Evolutionary conservation across 2,329 filamentous ascomycete genomes (phyloP), one percentile per base, ranked within the genome.

Genomic region (Penicillium palitans): DNA sequence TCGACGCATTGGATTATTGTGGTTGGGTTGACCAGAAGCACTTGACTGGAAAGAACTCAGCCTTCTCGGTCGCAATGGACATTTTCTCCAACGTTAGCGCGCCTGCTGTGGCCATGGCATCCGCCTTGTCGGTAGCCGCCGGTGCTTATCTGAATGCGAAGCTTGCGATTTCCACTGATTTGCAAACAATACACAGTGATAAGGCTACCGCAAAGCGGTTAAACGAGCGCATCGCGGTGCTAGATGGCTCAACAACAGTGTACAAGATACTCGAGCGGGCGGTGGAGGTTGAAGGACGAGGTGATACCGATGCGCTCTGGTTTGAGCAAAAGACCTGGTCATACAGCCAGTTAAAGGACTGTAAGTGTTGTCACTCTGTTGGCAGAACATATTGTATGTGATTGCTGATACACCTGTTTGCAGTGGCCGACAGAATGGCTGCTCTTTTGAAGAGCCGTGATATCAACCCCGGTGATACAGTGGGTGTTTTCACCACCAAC

Each of bases 291-390:
- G 70, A 79, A 33, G 72, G 71, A 3, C 68, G 72, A 17, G 73
- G 72, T 21, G 70, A 74, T 5, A 65, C 63, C 4, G 77, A 81
- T 45, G 76, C 76, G 4, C 63, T 81, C 10, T 81, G 79, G 78
- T 81, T 81, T 67, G 80, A 82, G 60, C 74, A 78, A 2, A 77
- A 74, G 60, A 76, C 71, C 4, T 81, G 78, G 79, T 80, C 76
- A 3, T 82, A 81, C 64, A 70, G 64, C 2, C 72, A 80, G 56
- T 55, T 81, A 40, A 79, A 78, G 60, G 73, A 72, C 27, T 65
- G 79, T 79, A 59, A 55, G 75, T 72, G 25, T 21, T 12, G 2
- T n/a, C 33, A 25, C 45, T 40, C 2, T 1, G 4, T 17, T 17
- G 6, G 7, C 0, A 29, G 6, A 2, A 19, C 50, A 2, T 1